phyloP scores from a whole-genome alignment of 2,329 filamentous ascomycete species.

The Drechslerella stenobrocha region DNA sequence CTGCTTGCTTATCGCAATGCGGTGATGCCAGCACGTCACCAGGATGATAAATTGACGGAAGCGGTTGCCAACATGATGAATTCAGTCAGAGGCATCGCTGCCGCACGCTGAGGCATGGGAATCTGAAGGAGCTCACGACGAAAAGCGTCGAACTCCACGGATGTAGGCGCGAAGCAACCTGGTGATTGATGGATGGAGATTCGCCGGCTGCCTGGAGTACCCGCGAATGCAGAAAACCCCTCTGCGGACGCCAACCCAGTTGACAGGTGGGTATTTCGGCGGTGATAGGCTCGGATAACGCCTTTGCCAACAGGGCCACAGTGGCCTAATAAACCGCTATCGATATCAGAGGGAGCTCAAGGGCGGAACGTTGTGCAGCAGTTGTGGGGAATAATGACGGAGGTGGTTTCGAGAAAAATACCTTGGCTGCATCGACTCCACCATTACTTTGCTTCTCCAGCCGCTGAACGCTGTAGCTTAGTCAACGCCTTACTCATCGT shows the following conservation, averaged over 20 bases:
- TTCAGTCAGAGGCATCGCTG: slow-evolving; percentile 10
- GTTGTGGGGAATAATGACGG: background rate
- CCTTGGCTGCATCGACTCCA: too few relatives aligned
- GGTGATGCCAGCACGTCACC: too few relatives aligned
- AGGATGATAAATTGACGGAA: slow-evolving; percentile 16
- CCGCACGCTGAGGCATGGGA: slow-evolving; percentile 10
- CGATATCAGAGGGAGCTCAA: background rate
- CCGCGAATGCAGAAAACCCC: too few relatives aligned
- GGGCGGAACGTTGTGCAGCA: background rate
- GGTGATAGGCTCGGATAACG: too few relatives aligned
- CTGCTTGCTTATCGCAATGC: slow-evolving; percentile 22
- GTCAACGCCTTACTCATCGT: background rate
- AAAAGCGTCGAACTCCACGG: slow-evolving; percentile 18
- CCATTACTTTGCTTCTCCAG: too few relatives aligned
- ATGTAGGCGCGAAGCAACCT: slow-evolving; percentile 9
- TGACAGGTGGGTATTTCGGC: too few relatives aligned
- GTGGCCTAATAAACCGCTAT: background rate
- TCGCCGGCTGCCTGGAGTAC: background rate
- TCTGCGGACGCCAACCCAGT: too few relatives aligned
- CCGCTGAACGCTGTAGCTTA: background rate
- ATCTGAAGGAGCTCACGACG: slow-evolving; percentile 37
- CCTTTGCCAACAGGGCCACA: too few relatives aligned
- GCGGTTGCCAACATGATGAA: background rate
- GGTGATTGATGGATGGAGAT: slow-evolving; percentile 19
- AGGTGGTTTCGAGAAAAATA: too few relatives aligned